phyloP scores from a whole-genome alignment of 2,329 filamentous ascomycete species.

The Samsoniella hepiali region DNA sequence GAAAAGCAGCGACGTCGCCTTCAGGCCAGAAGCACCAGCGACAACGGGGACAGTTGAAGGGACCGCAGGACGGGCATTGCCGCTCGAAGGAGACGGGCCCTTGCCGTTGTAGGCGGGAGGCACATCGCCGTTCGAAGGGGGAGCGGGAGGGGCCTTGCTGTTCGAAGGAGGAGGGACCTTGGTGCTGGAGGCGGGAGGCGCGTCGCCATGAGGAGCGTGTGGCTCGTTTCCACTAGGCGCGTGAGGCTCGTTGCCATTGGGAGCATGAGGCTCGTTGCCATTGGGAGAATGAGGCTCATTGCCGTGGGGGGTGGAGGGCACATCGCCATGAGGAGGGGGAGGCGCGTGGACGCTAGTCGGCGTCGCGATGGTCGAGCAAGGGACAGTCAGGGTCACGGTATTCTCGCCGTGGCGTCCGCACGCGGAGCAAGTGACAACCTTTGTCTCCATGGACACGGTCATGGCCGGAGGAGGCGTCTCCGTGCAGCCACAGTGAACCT shows the following conservation, averaged over 20 bases:
- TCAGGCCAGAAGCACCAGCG: not conserved
- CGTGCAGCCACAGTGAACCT: constrained; percentile 16
- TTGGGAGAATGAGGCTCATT: not conserved
- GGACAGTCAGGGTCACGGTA: constrained; percentile 11
- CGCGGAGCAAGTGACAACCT: constrained; percentile 8
- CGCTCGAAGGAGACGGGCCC: not conserved
- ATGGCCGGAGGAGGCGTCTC: not conserved
- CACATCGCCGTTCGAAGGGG: no score
- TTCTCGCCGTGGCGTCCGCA: constrained; percentile 9
- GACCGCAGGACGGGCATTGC: not conserved
- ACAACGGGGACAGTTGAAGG: not conserved
- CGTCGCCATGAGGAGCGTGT: not conserved
- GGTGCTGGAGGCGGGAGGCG: not conserved
- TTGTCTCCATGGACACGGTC: constrained; percentile 14
- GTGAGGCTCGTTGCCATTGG: not conserved
- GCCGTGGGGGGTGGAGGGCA: no score
- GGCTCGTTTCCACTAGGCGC: not conserved
- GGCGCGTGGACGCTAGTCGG: not conserved
- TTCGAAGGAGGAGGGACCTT: not conserved
- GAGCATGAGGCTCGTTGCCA: not conserved
- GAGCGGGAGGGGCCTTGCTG: not conserved
- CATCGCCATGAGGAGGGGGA: no score
- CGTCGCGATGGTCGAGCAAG: not conserved
- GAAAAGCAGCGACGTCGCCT: constrained; percentile 2
- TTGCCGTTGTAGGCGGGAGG: not conserved